Evolutionary conservation across 768 basidiomycete genomes (phyloP), one percentile per base, ranked within the genome.

Genomic region (Pisolithus microcarpus): DNA sequence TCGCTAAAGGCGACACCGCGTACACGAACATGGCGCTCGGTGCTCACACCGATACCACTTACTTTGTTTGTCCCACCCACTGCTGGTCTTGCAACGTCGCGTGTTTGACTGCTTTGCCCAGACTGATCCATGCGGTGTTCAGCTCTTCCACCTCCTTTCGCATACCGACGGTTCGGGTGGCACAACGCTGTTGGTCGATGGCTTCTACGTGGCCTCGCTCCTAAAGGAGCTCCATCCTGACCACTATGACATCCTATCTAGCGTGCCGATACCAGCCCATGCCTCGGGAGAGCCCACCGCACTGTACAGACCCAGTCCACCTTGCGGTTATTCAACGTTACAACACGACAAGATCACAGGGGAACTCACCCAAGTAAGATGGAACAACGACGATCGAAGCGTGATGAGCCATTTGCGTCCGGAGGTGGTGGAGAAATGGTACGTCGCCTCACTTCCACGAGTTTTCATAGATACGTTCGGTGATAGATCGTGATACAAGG

Each of bases 61-160:
- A 86, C 55, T 67, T 67, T 48, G 65, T 67, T 43, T 56, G 61
- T 61, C 37, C 23, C 28, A 30, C 6, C 56, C n/a, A 11, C 46
- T 40, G 18, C 38, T 40, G 11, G 10, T 47, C 18, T 48, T 51
- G 5, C 21, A 44, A 24, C 18, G 51, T 38, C 36, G 37, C 30
- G 24, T 21, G 38, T 48, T 19, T 46, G 46, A 61, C 60, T 48
- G 62, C 56, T 43, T 45, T 16, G 40, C 31, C 15, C 52, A 91
- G 88, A 94, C 87, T 23, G 91, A 97, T 65, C 94, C 95, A 4
- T 87, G 87, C 51, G 94, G 95, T n/a, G 72, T 98, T 11, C 96
- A 99, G 60, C 73, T 96, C 43, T 97, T 98, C 72, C 96, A 99
- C 67, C 77, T 97, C 40, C 81, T 97, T 36, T 88, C 87, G 0